Evolutionary conservation across 2,329 filamentous ascomycete genomes (phyloP), one percentile per base, ranked within the genome.

Genomic region (Erysiphe pulchra): DNA sequence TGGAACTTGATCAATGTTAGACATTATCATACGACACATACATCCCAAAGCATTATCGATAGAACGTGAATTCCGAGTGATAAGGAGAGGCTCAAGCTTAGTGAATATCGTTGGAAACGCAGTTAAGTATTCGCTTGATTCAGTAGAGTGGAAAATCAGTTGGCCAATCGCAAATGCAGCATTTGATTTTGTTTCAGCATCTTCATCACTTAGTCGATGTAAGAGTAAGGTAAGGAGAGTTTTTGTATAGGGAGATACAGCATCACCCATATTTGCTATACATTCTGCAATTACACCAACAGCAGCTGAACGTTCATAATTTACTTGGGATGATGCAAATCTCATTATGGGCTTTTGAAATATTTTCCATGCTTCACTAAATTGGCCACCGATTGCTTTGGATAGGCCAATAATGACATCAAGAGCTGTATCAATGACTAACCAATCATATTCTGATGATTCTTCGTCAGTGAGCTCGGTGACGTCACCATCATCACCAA

Each of bases 391-490:
- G 13, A 95, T 75, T 31, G 84, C 84, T 42, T 75, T 74, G 17
- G 86, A 77, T 37, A 95, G 72, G 34, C 82, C 84, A 45, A 84
- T 83, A 44, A 94, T 69, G 42, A 92, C 84, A 52, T 95, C 90
- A 46, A 95, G 73, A 33, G 84, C 86, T 10, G 85, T 93, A 65
- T 98, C 90, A 46, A 95, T 80, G 45, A 93, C 79, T 16, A 94
- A 73, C 90, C 90, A 95, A 66, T 95, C 90, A 57, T 92, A 93
- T 65, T 98, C 90, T 2, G 87, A 92, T 30, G 80, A 59, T 85
- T 87, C 46, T 66, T 66, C 75, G 10, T 57, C 54, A 47, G 80
- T 74, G 10, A 76, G 67, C n/a, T 77, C 75, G 47, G 75, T 70
- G 50, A 79, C 73, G 54, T 87, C 85, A 47, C 82, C 80, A 50